Evolutionary conservation across 1,139 yeast species (phyloP).

Genomic region (Debaryomycetaceae sp.): DNA sequence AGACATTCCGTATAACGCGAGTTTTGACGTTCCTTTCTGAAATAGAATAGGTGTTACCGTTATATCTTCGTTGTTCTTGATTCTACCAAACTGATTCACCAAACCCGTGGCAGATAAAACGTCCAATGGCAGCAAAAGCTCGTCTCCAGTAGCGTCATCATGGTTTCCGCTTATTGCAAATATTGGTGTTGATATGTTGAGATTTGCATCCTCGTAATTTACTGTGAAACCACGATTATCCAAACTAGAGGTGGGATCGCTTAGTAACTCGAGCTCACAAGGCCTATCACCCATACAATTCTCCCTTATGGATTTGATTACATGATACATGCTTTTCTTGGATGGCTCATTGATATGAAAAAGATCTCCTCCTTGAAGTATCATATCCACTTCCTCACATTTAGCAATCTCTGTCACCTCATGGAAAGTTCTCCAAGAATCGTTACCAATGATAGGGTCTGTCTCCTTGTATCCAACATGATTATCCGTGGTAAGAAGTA

Average conservation of each 20-base stretch:
- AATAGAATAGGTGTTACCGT: slow-evolving; percentile 75
- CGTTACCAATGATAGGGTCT: slow-evolving; percentile 89
- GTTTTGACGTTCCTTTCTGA: slow-evolving; percentile 74
- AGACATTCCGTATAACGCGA: slow-evolving; percentile 87
- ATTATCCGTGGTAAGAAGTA: slow-evolving; percentile 88
- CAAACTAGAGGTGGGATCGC: slow-evolving; percentile 68
- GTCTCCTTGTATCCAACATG: slow-evolving; percentile 92
- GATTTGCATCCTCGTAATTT: slow-evolving; percentile 86
- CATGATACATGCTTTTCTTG: slow-evolving; percentile 82
- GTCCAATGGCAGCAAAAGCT: slow-evolving; percentile 84
- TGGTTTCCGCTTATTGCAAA: slow-evolving; percentile 96
- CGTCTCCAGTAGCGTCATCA: slow-evolving; percentile 93
- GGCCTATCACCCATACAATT: slow-evolving; percentile 87
- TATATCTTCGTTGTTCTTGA: slow-evolving; percentile 71
- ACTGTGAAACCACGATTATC: slow-evolving; percentile 63
- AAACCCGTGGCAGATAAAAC: slow-evolving; percentile 78
- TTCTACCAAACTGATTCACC: slow-evolving; percentile 86
- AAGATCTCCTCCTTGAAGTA: slow-evolving; percentile 88
- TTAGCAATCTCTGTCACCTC: slow-evolving; percentile 79
- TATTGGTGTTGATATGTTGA: slow-evolving; percentile 87
- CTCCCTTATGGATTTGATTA: slow-evolving; percentile 65
- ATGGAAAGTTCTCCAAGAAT: slow-evolving; percentile 81
- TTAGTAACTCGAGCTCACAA: slow-evolving; percentile 76
- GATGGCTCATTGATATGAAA: slow-evolving; percentile 90
- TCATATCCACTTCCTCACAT: slow-evolving; percentile 77